These are phyloP conservation scores for Clarireedia paspali DNA, from an alignment of 2,329 filamentous ascomycete genomes.

Conservation along the genomic window DNA sequence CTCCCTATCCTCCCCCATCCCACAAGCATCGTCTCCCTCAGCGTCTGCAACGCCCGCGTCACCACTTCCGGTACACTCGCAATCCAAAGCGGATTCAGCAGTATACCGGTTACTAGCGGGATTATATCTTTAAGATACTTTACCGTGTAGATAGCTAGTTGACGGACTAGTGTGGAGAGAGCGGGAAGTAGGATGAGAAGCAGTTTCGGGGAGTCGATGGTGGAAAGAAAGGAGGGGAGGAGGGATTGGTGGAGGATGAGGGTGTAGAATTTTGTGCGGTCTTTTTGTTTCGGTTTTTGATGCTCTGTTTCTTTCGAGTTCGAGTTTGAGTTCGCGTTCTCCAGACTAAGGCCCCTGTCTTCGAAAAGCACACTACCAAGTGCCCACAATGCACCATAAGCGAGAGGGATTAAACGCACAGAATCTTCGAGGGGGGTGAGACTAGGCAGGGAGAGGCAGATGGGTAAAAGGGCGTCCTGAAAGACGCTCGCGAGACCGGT, in stretches of 20 bases:
- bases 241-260: conserved; percentile 47
- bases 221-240: conserved; percentile 48
- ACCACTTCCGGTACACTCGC: conserved; percentile 45
- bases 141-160: conserved; percentile 53
- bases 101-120: conserved; percentile 42
- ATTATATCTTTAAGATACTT: conserved; percentile 58
- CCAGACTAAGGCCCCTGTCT: background rate
- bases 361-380: conserved; percentile 35
- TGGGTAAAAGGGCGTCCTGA: conserved; percentile 60
- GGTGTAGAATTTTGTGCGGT: conserved; percentile 38
- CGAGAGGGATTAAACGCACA: conserved; percentile 50
- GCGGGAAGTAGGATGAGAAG: conserved; percentile 48
- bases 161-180: conserved; percentile 41
- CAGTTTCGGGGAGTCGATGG: conserved; percentile 49
- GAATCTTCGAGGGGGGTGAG: conserved; percentile 70
- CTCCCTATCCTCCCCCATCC: conserved; percentile 60
- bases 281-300: background rate
- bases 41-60: conserved; percentile 36
- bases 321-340: conserved; percentile 6
- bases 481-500: conserved; percentile 64
- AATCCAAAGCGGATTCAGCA: conserved; percentile 62
- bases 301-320: background rate
- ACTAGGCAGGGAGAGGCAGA: conserved; percentile 67
- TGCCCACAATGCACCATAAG: conserved; percentile 58
- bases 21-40: conserved; percentile 52